Evolutionary conservation across 345 rosid species (phyloP), one percentile per base, ranked within the genome.

Genomic region (Raphanus raphanistrum): DNA sequence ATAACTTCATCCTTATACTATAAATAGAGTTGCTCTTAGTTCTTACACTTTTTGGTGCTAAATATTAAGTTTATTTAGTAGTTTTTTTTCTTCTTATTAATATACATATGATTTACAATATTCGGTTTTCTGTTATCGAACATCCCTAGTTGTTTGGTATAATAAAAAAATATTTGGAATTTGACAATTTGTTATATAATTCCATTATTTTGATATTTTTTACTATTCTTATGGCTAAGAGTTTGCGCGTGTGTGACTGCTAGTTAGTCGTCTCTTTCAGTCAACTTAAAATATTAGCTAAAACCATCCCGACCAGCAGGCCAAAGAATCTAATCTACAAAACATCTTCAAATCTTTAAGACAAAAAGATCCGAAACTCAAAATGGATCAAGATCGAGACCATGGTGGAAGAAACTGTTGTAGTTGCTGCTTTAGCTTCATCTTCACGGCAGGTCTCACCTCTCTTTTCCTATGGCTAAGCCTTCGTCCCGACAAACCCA

Each of bases 401-500:
- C 65, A 27, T 29, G 17, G 65, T 13, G 28, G 62, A 58, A 58
- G 62, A 58, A 58, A 25, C 12, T 61, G 65, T 27, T 61, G 65
- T 61, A 28, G n/a, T 16, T 29, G 36, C 21, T 61, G 17, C 36
- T 27, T 61, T 28, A 5, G 65, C 36, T 27, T 61, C 8, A 61
- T 61, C 66, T 31, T 61, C 35, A 28, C 65, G 33, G 65, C 36
- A 28, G 65, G 16, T 13, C 31, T 61, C 36, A 61, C 36, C 2
- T 12, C 35, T 28, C 33, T 61, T 32, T 61, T 61, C 35, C 8
- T 29, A 61, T 61, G 65, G 65, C 36, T 61, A 13, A 27, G 65
- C n/a, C 16, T 61, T 12, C 64, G 35, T 28, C 21, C 38, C 38
- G 10, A 31, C 66, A n/a, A 29, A 5, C 97, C 97, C 7, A 82